phyloP scores from a whole-genome alignment of 192 early-diverging fungal species.

The Mortierella antarctica region DNA sequence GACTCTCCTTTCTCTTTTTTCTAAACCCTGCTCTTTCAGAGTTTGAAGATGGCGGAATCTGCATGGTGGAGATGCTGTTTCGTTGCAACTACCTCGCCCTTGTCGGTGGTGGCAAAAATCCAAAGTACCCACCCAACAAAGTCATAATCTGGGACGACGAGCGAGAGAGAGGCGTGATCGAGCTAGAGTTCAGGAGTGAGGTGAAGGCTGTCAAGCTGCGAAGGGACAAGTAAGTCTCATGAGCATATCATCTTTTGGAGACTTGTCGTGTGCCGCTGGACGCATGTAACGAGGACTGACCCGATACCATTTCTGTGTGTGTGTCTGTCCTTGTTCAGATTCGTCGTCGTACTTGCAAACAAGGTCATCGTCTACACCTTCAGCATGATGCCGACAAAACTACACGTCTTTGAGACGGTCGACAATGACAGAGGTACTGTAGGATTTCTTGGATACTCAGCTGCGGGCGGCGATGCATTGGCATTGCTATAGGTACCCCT shows the following conservation, averaged over 20 bases:
- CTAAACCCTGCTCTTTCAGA: constrained; percentile 52
- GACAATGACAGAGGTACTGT: constrained; percentile 75
- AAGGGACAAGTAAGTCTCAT: constrained; percentile 69
- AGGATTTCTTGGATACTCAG: neutral
- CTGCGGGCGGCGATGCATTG: neutral
- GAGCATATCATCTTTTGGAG: neutral
- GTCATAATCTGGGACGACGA: constrained; percentile 91
- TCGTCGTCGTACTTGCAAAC: constrained; percentile 80
- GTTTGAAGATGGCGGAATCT: constrained; percentile 86
- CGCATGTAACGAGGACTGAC: neutral
- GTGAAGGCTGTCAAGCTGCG: constrained; percentile 84
- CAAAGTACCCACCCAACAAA: constrained; percentile 86
- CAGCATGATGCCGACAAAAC: constrained; percentile 70
- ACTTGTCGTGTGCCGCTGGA: constrained; percentile 7
- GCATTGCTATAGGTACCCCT: neutral
- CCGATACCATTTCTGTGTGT: neutral
- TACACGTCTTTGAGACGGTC: constrained; percentile 86
- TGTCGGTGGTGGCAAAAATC: constrained; percentile 86
- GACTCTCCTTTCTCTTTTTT: neutral
- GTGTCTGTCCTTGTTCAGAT: constrained; percentile 52
- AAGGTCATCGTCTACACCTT: constrained; percentile 88
- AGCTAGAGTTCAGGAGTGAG: constrained; percentile 83
- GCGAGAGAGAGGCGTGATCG: constrained; percentile 73
- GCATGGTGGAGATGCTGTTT: constrained; percentile 86
- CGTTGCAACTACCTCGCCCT: constrained; percentile 88